Percentiles rank a stretch among this genome's conserved stretches.
Evolutionary conservation across 208 protist genomes (phyloP).

Genomic region (Trypanosoma boissoni): DNA sequence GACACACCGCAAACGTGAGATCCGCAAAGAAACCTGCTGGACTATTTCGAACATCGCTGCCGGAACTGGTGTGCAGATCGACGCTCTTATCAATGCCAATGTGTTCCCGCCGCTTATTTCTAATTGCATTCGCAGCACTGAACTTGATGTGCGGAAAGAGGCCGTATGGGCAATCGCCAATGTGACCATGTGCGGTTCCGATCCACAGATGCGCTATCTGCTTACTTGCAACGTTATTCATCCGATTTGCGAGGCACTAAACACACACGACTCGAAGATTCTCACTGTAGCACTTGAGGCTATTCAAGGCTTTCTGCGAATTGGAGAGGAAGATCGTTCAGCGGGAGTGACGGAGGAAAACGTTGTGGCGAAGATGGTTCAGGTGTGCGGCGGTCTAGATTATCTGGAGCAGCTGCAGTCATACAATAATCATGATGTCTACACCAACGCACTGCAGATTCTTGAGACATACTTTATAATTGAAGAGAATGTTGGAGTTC

Average conservation of each 20-base stretch:
- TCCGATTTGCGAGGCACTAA: constrained; percentile 93
- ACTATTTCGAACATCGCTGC: constrained; percentile 99
- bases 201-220: constrained; percentile 90
- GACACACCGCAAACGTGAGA: constrained; percentile 69
- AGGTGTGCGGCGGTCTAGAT: constrained; percentile 93
- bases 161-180: constrained; percentile 98
- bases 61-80: constrained; percentile 94
- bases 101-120: constrained; percentile 93
- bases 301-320: constrained; percentile 94
- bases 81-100: constrained; percentile 85
- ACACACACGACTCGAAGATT: constrained; percentile 87
- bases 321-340: constrained; percentile 56
- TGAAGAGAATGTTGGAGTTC: constrained; percentile 33
- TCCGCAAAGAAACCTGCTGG: constrained; percentile 99
- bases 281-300: constrained; percentile 95
- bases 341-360: constrained; percentile 43
- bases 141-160: constrained; percentile 98
- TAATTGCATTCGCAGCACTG: constrained; percentile 70
- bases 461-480: constrained; percentile 90
- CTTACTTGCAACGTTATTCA: constrained; percentile 88
- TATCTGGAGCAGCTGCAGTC: constrained; percentile 94
- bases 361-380: constrained; percentile 72
- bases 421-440: constrained; percentile 94
- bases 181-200: constrained; percentile 89
- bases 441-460: constrained; percentile 92